Evolutionary conservation across 192 early-diverging fungal species (phyloP).

Genomic region (Coemansia sp.): DNA sequence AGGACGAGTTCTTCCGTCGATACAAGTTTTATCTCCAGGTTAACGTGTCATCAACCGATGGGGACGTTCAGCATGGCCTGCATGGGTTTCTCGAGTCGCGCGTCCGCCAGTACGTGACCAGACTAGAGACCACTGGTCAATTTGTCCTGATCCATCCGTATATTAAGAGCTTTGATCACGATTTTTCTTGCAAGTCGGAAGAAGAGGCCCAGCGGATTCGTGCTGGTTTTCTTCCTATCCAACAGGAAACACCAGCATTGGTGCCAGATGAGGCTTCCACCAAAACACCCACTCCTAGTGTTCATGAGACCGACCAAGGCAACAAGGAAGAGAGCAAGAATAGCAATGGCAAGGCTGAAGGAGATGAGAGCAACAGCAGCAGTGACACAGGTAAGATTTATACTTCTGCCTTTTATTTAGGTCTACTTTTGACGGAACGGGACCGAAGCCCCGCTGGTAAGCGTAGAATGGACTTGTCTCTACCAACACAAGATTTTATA

Average conservation of each 20-base stretch:
- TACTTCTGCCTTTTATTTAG: conserved; percentile 89
- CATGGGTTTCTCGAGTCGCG: conserved; percentile 90
- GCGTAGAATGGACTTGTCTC: conserved; percentile 71
- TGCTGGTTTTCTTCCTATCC: conserved; percentile 55
- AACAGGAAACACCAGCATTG: background rate
- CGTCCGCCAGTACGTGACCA: conserved; percentile 80
- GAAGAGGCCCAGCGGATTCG: conserved; percentile 67
- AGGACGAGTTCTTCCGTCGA: conserved; percentile 79
- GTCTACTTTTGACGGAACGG: conserved; percentile 66
- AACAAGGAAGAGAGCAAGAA: background rate
- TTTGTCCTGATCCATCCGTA: conserved; percentile 84
- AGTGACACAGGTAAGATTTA: conserved; percentile 16
- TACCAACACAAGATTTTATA: conserved; percentile 82
- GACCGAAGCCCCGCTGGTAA: conserved; percentile 53
- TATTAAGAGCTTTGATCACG: conserved; percentile 81
- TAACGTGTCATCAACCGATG: conserved; percentile 71
- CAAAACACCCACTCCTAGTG: conserved; percentile 1
- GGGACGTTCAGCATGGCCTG: conserved; percentile 77
- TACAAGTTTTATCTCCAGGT: conserved; percentile 92
- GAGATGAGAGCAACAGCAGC: background rate
- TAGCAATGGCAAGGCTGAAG: background rate
- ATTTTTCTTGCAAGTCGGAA: conserved; percentile 61
- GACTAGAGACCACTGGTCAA: conserved; percentile 74
- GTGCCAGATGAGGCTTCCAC: background rate
- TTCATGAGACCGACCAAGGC: conserved; percentile 5